phyloP scores from a whole-genome alignment of 2,329 filamentous ascomycete species.

The Ilyonectria mors-panacis region DNA sequence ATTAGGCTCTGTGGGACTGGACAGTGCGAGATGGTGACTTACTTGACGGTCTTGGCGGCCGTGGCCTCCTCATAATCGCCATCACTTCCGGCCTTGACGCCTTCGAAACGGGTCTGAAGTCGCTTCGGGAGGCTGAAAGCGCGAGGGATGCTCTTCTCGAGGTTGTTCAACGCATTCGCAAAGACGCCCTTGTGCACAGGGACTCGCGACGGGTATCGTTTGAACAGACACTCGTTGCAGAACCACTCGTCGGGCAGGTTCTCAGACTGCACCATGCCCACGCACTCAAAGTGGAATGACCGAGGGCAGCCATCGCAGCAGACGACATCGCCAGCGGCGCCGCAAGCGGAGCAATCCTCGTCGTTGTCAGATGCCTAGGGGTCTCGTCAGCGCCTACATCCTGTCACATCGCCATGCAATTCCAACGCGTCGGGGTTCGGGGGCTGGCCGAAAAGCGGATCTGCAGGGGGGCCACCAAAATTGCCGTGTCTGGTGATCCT shows the following conservation, averaged over 20 bases:
- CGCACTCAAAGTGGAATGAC: conserved; percentile 91
- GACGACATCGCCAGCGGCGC: conserved; percentile 85
- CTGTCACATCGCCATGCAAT: conserved; percentile 40
- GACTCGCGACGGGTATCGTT: conserved; percentile 62
- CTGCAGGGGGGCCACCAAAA: conserved; percentile 46
- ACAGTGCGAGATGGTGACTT: conserved; percentile 54
- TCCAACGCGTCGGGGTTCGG: conserved; percentile 40
- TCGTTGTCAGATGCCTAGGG: conserved; percentile 77
- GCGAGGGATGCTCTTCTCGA: conserved; percentile 79
- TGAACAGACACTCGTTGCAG: conserved; percentile 79
- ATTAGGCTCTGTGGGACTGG: conserved; percentile 12
- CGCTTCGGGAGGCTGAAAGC: conserved; percentile 80
- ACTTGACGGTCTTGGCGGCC: conserved; percentile 75
- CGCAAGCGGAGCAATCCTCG: conserved; percentile 90
- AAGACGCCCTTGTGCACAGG: conserved; percentile 70
- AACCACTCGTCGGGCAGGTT: conserved; percentile 84
- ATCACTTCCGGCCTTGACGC: conserved; percentile 81
- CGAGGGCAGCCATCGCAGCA: conserved; percentile 95
- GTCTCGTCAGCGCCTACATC: conserved; percentile 51
- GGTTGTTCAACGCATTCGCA: conserved; percentile 72
- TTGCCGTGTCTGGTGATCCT: conserved; percentile 41
- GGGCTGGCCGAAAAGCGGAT: conserved; percentile 48
- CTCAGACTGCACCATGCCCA: conserved; percentile 82
- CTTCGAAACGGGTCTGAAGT: conserved; percentile 83
- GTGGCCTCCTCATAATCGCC: conserved; percentile 84